Conservation (phyloP, 1,284 basidiomycete genomes). For the Sporisorium graminicola region DNA sequence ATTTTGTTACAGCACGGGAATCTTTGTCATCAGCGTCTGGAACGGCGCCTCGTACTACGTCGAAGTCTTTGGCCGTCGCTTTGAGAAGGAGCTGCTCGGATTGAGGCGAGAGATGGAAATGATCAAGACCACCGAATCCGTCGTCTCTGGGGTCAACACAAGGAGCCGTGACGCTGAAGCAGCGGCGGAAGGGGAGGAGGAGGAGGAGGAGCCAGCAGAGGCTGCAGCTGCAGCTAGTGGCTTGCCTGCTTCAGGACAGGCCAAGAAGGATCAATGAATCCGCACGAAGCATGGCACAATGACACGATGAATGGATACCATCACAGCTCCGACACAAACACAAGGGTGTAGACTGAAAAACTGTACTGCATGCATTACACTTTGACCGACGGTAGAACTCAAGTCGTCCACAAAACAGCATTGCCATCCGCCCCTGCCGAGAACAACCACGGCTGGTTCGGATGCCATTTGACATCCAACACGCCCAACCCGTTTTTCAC, state of each 20-base stretch:
- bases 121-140: constrained; percentile 26
- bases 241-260: constrained; percentile 12
- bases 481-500: constrained; percentile 89
- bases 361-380: not conserved
- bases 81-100: constrained; percentile 56
- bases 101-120: constrained; percentile 42
- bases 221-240: constrained; percentile 31
- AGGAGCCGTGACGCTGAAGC: not conserved
- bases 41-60: constrained; percentile 70
- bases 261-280: constrained; percentile 22
- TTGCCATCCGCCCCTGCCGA: constrained; percentile 93
- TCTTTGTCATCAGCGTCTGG: constrained; percentile 53
- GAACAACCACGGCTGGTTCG: constrained; percentile 90
- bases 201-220: constrained; percentile 5
- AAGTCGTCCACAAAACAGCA: constrained; percentile 80
- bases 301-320: not conserved
- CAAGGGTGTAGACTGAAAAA: not conserved
- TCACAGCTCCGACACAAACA: not conserved
- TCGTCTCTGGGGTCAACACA: constrained; percentile 8
- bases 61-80: constrained; percentile 72
- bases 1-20: constrained; percentile 7
- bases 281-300: not conserved
- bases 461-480: constrained; percentile 89
- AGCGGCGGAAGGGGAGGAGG: not conserved
- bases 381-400: no score